Base-by-base conservation (phyloP, 495 filamentous ascomycete species). In the Daldinia childiae region DNA sequence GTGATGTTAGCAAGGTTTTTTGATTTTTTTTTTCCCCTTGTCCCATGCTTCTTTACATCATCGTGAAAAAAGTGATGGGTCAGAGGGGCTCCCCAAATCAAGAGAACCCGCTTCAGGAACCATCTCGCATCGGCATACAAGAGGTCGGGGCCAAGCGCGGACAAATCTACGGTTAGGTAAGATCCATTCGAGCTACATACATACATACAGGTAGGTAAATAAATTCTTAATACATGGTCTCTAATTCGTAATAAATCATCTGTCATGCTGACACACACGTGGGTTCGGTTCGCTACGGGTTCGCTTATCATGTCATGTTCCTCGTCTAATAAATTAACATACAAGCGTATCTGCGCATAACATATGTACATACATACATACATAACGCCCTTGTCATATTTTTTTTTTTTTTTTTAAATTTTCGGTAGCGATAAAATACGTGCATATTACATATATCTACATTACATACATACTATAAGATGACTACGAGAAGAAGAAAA, bases 101-200 rank as follows among this genome's bases (percentile, higher is more conserved):
- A 67, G 54, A 64, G 64, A 24, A 59, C 24, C 62, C 58, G 59
- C 64, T 55, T 61, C 58, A 62, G 70, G 61, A 62, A 66, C 61
- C 71, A 73, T 73, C 71, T 73, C 54, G 71, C 71, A 73, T 66
- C 62, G 71, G 66, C 62, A 66, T 48, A 73, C 68, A 43, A 59
- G 71, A 56, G 62, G 61, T 48, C 57, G 61, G 70, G 54, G 64
- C 59, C 56, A 51, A 50, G 50, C 36, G 58, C 29, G 55, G 30
- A 27, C 50, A 63, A 67, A 72, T 72, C 69, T 64, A 68, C 66
- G 57, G 60, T 72, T 58, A 27, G 63, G 69, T 68, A 61, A 72
- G 69, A 72, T 72, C 19, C 6, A 64, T 29, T 4, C 21, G 29
- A 34, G 59, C 30, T 62, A 64, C 41, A 63, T 59, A 27, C 26